These are phyloP conservation scores for Bathelium albidoporum DNA, from an alignment of 495 filamentous ascomycete genomes.

Conservation along the genomic window DNA sequence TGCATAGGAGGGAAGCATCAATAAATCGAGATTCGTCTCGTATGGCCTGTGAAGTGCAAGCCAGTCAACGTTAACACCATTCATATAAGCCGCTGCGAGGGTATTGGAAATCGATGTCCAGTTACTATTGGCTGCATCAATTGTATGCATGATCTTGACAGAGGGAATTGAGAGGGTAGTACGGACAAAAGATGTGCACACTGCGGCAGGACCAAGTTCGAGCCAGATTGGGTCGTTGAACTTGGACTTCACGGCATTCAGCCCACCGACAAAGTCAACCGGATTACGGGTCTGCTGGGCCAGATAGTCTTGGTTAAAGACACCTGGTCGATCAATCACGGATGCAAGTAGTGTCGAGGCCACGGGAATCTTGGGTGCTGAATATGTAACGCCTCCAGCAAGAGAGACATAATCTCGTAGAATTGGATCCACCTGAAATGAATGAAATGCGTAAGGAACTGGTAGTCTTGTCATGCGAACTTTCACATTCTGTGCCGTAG, in stretches of 20 bases:
- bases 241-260: constrained; percentile 28
- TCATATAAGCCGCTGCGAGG: constrained; percentile 5
- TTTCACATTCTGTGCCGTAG: too few relatives aligned
- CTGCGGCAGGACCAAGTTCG: constrained; percentile 36
- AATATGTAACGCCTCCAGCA: constrained; percentile 49
- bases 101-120: constrained; percentile 4
- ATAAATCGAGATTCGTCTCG: constrained; percentile 1
- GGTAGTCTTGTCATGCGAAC: constrained; percentile 54
- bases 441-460: constrained; percentile 75
- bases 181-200: constrained; percentile 24
- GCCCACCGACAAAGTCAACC: constrained; percentile 60
- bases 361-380: constrained; percentile 49
- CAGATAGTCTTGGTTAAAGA: constrained; percentile 53
- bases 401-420: constrained; percentile 53
- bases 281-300: constrained; percentile 54
- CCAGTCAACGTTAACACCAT: constrained; percentile 15
- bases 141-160: not conserved
- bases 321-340: constrained; percentile 43
- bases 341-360: constrained; percentile 61
- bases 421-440: constrained; percentile 68
- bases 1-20: constrained; percentile 56
- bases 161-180: constrained; percentile 6
- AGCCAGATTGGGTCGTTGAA: constrained; percentile 26
- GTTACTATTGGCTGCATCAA: not conserved
- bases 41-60: constrained; percentile 16